Percentiles rank a stretch among this genome's conserved stretches.
Evolutionary conservation across 2,329 filamentous ascomycete genomes (phyloP).

Genomic region (Venturia asperata): DNA sequence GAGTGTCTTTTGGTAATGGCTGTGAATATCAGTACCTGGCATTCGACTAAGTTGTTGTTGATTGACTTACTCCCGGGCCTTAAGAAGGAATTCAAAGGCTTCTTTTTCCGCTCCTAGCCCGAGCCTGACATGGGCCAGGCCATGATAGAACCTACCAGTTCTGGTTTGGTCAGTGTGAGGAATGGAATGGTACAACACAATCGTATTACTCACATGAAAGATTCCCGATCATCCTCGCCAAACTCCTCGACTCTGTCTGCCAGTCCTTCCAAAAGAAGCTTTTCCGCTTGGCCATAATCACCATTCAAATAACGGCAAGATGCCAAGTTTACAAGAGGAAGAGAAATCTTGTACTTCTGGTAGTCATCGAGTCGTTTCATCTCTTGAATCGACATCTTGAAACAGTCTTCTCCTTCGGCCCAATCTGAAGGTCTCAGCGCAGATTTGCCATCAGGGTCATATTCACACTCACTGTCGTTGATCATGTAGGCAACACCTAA

Average conservation of each 20-base stretch:
- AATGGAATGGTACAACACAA: neutral
- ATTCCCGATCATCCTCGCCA: conserved; percentile 21
- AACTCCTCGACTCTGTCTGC: conserved; percentile 19
- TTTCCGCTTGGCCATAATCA: conserved; percentile 20
- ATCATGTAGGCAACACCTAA: conserved; percentile 24
- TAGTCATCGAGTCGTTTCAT: conserved; percentile 22
- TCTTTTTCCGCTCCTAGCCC: conserved; percentile 21
- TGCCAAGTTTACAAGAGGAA: conserved; percentile 24
- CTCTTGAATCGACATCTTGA: conserved; percentile 20
- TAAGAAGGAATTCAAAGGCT: conserved; percentile 19
- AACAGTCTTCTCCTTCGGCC: conserved; percentile 22
- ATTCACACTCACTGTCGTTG: conserved; percentile 16
- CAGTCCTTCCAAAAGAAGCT: conserved; percentile 19
- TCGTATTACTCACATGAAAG: conserved; percentile 22
- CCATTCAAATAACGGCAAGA: conserved; percentile 24
- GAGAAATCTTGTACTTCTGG: conserved; percentile 18
- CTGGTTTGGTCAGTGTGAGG: conserved; percentile 15
- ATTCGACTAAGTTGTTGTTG: neutral
- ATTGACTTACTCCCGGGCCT: conserved; percentile 10
- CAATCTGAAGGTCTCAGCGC: conserved; percentile 11
- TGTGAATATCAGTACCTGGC: neutral
- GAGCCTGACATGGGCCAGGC: conserved; percentile 23
- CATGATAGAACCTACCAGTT: conserved; percentile 24
- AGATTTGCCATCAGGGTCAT: neutral
- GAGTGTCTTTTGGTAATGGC: conserved; percentile 20